A percentile compares a stretch with the other conserved stretches of the same genome.
These are phyloP conservation scores for Paraglomus brasilianum DNA, from an alignment of 192 early-diverging fungal species.

Conservation along the genomic window DNA sequence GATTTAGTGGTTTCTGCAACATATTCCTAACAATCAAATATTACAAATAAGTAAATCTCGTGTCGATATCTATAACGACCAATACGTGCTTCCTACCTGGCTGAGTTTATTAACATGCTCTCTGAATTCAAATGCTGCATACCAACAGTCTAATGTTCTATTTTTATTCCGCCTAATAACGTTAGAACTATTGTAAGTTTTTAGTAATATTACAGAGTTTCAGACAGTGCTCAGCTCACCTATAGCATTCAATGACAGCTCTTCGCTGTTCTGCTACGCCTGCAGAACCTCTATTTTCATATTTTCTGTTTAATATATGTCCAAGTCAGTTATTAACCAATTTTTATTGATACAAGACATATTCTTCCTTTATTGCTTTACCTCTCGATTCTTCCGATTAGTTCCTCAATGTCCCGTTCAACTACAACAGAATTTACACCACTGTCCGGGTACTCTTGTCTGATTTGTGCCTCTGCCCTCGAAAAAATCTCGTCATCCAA, in stretches of 20 bases:
- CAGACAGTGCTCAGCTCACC: not conserved
- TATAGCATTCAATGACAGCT: conserved; percentile 16
- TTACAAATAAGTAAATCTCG: no score
- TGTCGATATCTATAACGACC: no score
- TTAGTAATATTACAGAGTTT: no score
- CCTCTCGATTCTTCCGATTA: conserved; percentile 13
- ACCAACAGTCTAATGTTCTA: no score
- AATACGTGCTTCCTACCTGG: no score
- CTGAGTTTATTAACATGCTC: no score
- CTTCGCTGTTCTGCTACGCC: conserved; percentile 19
- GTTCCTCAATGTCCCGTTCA: conserved; percentile 22
- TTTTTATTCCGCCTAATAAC: no score
- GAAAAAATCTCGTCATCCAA: conserved; percentile 2
- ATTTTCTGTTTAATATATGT: conserved; percentile 4
- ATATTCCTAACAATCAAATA: no score
- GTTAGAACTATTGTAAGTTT: no score
- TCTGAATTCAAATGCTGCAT: no score
- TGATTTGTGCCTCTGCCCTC: no score
- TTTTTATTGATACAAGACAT: not conserved
- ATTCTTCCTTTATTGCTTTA: not conserved
- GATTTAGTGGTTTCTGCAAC: no score
- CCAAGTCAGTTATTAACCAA: not conserved
- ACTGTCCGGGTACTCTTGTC: not conserved
- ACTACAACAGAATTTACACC: conserved; percentile 3
- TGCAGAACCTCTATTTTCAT: conserved; percentile 6